Base-by-base conservation (phyloP, 768 basidiomycete species). In the Podaxis sp. region DNA sequence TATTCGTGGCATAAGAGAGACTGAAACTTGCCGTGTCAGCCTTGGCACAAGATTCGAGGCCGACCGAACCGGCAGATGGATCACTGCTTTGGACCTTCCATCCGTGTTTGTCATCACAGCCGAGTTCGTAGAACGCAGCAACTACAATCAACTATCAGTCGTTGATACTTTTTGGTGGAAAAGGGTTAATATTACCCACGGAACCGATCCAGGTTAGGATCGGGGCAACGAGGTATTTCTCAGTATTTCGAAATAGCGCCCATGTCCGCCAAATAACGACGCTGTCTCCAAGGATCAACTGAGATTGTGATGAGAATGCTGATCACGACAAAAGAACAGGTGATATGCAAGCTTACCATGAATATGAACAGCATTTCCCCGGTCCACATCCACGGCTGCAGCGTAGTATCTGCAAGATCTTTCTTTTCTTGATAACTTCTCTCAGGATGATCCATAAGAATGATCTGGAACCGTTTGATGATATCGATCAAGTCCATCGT, bases 241-340 rank as follows among this genome's bases (percentile, higher is more conserved):
- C 59, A 8, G 58, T 57, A 9, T 66, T 65, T 41, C 58, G 38
- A 55, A 65, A 74, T 2, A 74, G 55, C 2, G 64, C 65, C 69
- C 69, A 71, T 15, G 72, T 72, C 57, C 73, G 65, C 73, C 73
- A 74, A 27, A 74, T 63, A 15, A 74, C 73, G n/a, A 73, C 70
- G 5, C 67, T 67, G 53, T 74, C 73, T 17, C 73, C 72, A 2
- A 72, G 66, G 40, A 70, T 69, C 15, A 74, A 53, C 72, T 74
- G 29, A 2, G 19, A 9, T 49, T 8, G 6, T 27, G 9, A 36
- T 38, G 13, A 50, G 47, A 24, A 37, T 15, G 40, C 47, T 15
- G 25, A 55, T 55, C 36, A 5, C 5, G 8, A 17, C 6, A 19
- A 9, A 55, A 2, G 5, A 55, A 37, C 12, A 33, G 29, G 33